Evolutionary conservation across 2,329 filamentous ascomycete species (phyloP).

Genomic region (Microsporum canis): DNA sequence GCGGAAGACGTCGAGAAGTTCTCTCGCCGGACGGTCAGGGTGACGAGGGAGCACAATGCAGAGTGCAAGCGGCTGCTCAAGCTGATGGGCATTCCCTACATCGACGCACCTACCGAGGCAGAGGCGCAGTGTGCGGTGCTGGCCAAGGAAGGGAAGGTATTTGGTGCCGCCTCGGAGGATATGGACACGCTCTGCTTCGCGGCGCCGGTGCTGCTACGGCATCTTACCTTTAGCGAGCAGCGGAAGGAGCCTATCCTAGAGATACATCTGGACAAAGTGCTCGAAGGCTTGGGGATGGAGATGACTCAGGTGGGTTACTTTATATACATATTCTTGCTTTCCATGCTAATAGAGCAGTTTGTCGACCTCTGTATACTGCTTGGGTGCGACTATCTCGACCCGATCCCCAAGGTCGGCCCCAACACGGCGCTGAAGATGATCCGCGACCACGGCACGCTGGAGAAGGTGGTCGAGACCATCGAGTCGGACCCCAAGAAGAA

Average conservation of each 20-base stretch:
- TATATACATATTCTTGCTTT: not conserved
- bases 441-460: constrained; percentile 76
- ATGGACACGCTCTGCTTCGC: constrained; percentile 99
- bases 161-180: constrained; percentile 91
- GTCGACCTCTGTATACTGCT: constrained; percentile 96
- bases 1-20: constrained; percentile 98
- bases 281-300: constrained; percentile 82
- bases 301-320: constrained; percentile 54
- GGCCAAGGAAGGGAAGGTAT: constrained; percentile 85
- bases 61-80: constrained; percentile 86
- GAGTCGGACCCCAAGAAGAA: constrained; percentile 66
- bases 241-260: constrained; percentile 96
- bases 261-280: constrained; percentile 74
- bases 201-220: constrained; percentile 75
- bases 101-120: constrained; percentile 90
- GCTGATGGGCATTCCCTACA: constrained; percentile 92
- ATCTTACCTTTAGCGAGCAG: constrained; percentile 94
- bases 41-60: constrained; percentile 92
- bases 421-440: constrained; percentile 88
- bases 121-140: constrained; percentile 92
- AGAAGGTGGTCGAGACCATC: constrained; percentile 73
- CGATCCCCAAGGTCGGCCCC: constrained; percentile 87
- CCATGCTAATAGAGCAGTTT: constrained; percentile 48
- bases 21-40: constrained; percentile 78
- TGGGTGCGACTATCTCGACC: constrained; percentile 94